Evolutionary conservation across 495 filamentous ascomycete genomes (phyloP).

Genomic region (Acidomyces sp.): DNA sequence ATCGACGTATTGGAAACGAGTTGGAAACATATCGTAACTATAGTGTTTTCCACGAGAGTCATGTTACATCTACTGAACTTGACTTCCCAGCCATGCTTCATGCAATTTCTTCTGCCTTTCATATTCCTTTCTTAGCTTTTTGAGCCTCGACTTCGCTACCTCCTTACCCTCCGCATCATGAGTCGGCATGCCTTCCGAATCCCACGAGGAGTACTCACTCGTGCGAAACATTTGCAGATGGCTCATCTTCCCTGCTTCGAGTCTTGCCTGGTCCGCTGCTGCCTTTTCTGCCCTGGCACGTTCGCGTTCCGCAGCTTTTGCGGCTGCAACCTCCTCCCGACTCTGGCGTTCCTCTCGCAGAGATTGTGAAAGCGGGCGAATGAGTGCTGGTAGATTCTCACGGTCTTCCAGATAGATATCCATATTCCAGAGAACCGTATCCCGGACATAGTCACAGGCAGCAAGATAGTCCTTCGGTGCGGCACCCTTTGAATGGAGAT

Average conservation of each 20-base stretch:
- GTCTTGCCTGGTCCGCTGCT: conserved; percentile 43
- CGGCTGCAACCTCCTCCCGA: conserved; percentile 32
- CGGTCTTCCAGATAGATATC: conserved; percentile 85
- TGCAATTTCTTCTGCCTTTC: conserved; percentile 82
- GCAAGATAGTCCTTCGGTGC: conserved; percentile 28
- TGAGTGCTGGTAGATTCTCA: conserved; percentile 55
- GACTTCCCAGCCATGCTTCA: conserved; percentile 45
- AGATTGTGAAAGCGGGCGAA: conserved; percentile 66
- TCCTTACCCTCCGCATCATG: conserved; percentile 64
- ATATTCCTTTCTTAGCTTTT: conserved; percentile 88
- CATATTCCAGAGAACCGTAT: conserved; percentile 62
- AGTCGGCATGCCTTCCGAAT: conserved; percentile 71
- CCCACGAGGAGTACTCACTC: conserved; percentile 62
- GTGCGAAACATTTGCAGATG: conserved; percentile 35
- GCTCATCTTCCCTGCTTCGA: conserved; percentile 56
- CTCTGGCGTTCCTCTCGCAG: conserved; percentile 61
- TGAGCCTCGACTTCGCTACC: conserved; percentile 62
- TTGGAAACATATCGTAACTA: no score
- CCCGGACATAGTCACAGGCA: conserved; percentile 68
- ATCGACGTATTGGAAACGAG: no score
- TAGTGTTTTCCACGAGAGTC: no score
- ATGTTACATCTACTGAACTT: no score
- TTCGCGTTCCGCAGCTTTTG: conserved; percentile 38
- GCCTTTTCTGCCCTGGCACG: conserved; percentile 46
- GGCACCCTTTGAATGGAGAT: conserved; percentile 21